These are phyloP conservation scores for Sporothrix humicola DNA, from an alignment of 2,329 filamentous ascomycete species.

Conservation along the genomic window DNA sequence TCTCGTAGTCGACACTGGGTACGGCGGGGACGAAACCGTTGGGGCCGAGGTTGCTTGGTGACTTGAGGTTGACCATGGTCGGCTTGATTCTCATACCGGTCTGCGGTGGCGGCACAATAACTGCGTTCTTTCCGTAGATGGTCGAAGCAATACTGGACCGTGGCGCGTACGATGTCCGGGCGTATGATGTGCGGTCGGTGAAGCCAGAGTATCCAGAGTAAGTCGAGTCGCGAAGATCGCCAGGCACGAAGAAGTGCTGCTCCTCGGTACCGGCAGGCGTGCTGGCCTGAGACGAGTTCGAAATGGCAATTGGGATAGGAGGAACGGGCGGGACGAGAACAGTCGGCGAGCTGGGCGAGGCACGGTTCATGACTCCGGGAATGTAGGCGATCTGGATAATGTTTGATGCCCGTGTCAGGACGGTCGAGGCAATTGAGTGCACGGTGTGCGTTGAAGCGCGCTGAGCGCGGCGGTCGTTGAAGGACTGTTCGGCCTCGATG, in stretches of 20 bases:
- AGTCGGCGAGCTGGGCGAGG: constrained; percentile 79
- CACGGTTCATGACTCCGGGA: constrained; percentile 92
- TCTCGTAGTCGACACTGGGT: constrained; percentile 70
- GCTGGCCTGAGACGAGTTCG: constrained; percentile 55
- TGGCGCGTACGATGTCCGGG: constrained; percentile 62
- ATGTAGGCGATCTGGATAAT: constrained; percentile 99
- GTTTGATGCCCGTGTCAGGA: constrained; percentile 94
- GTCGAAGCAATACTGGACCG: constrained; percentile 86
- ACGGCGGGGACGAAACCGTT: constrained; percentile 68
- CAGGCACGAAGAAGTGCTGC: constrained; percentile 91
- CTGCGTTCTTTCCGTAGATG: constrained; percentile 89
- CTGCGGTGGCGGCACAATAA: constrained; percentile 81
- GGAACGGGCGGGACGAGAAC: constrained; percentile 90
- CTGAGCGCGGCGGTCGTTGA: constrained; percentile 61
- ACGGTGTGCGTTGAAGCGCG: constrained; percentile 84
- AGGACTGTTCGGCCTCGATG: constrained; percentile 57
- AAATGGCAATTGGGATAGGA: constrained; percentile 75
- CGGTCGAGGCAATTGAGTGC: constrained; percentile 90
- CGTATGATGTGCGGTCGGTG: constrained; percentile 66
- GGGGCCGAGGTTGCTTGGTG: constrained; percentile 57
- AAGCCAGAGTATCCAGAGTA: constrained; percentile 77
- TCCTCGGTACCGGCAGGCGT: constrained; percentile 68
- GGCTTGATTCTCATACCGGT: constrained; percentile 88
- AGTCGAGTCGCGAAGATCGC: constrained; percentile 87
- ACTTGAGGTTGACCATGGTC: constrained; percentile 90